Conservation (phyloP, 2,329 filamentous ascomycete species). For the Zymoseptoria ardabiliae region DNA sequence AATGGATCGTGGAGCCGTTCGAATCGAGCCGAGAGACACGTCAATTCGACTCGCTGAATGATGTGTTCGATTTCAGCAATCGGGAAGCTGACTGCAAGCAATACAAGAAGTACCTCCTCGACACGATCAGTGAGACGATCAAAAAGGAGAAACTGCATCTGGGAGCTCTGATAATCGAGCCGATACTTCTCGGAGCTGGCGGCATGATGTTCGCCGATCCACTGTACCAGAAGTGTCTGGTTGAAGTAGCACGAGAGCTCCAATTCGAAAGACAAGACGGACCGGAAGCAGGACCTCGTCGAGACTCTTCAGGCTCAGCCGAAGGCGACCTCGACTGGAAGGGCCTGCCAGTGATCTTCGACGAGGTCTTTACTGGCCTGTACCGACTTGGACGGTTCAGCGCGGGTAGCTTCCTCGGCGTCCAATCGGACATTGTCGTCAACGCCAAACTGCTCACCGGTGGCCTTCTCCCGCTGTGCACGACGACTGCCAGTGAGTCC, state of each 20-base stretch:
- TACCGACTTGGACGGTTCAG: slow-evolving; percentile 71
- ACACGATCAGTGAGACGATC: slow-evolving; percentile 44
- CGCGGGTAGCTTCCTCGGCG: slow-evolving; percentile 60
- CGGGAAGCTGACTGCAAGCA: slow-evolving; percentile 12
- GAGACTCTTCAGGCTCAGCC: neutral
- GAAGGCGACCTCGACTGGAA: slow-evolving; percentile 47
- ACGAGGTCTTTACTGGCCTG: slow-evolving; percentile 82
- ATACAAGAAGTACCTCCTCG: slow-evolving; percentile 31
- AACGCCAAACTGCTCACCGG: slow-evolving; percentile 81
- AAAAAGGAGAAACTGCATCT: slow-evolving; percentile 54
- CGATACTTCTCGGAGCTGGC: slow-evolving; percentile 71
- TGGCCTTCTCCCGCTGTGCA: slow-evolving; percentile 68
- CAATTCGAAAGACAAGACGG: slow-evolving; percentile 2
- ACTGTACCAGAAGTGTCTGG: slow-evolving; percentile 67
- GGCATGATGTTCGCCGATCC: slow-evolving; percentile 82
- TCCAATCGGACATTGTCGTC: slow-evolving; percentile 66
- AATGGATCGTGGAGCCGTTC: slow-evolving; percentile 57
- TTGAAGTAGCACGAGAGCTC: slow-evolving; percentile 53
- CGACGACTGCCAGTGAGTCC: slow-evolving; percentile 64
- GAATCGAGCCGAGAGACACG: slow-evolving; percentile 33
- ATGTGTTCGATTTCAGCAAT: slow-evolving; percentile 53
- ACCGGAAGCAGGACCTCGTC: neutral
- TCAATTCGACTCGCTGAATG: slow-evolving; percentile 43
- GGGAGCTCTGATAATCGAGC: slow-evolving; percentile 73
- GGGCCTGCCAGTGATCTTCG: slow-evolving; percentile 71